Conservation (phyloP, 2,329 filamentous ascomycete genomes). For the Scorias spongiosa region DNA sequence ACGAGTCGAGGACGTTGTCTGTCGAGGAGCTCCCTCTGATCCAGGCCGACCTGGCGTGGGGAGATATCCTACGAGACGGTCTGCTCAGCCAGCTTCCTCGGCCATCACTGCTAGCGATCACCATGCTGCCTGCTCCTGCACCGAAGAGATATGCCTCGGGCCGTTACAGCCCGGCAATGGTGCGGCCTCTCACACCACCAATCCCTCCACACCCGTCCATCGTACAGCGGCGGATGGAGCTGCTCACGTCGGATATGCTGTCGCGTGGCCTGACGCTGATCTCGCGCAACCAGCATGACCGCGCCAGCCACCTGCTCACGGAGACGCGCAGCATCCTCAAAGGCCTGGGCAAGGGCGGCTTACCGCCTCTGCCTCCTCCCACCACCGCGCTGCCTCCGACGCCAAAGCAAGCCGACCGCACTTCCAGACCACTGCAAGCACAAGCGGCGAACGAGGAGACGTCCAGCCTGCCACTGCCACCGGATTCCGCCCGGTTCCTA, state of each 20-base stretch:
- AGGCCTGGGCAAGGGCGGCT: constrained; percentile 82
- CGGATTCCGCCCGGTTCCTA: constrained; percentile 6
- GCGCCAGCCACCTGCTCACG: constrained; percentile 77
- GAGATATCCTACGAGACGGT: constrained; percentile 82
- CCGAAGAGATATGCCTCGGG: constrained; percentile 7
- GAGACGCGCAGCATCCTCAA: constrained; percentile 94
- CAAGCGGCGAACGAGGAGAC: not conserved
- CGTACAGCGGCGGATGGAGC: constrained; percentile 92
- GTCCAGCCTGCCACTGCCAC: not conserved
- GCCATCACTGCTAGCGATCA: constrained; percentile 84
- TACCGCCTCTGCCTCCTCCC: constrained; percentile 70
- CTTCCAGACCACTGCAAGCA: not conserved
- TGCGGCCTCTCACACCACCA: constrained; percentile 46
- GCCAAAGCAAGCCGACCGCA: constrained; percentile 9
- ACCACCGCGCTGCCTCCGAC: constrained; percentile 23
- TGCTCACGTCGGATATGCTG: constrained; percentile 95
- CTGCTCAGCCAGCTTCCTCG: constrained; percentile 72
- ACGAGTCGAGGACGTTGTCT: constrained; percentile 67
- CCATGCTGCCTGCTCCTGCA: constrained; percentile 60
- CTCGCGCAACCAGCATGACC: constrained; percentile 80
- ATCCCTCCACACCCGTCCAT: constrained; percentile 93
- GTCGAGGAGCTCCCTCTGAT: constrained; percentile 92
- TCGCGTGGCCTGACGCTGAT: constrained; percentile 83
- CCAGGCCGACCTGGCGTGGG: constrained; percentile 85
- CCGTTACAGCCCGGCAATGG: constrained; percentile 6